A percentile compares a stretch with the other conserved stretches of the same genome.
Conservation (phyloP, 2,329 filamentous ascomycete species). For the Huntiella savannae region DNA sequence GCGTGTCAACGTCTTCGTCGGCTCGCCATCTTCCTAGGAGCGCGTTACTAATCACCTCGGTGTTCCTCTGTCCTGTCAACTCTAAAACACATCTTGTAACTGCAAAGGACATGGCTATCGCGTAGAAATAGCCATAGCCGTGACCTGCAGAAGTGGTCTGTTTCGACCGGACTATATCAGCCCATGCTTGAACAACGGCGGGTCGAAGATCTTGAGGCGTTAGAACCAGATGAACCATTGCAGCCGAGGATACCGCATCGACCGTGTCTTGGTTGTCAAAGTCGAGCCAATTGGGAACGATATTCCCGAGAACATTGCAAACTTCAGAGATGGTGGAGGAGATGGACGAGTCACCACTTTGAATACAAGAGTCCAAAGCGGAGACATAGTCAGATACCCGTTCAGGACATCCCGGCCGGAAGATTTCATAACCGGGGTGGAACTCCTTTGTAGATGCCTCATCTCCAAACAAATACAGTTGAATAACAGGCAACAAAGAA, state of each 20-base stretch:
- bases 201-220: slow-evolving; percentile 20
- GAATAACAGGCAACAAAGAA: slow-evolving; percentile 26
- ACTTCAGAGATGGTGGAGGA: background rate
- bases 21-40: slow-evolving; percentile 33
- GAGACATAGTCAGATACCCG: slow-evolving; percentile 11
- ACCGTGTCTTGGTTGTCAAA: slow-evolving; percentile 32
- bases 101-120: slow-evolving; percentile 31
- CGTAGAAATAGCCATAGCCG: slow-evolving; percentile 33
- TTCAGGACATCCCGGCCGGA: background rate
- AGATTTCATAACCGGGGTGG: slow-evolving; percentile 1
- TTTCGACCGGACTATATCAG: slow-evolving; percentile 21
- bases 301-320: background rate
- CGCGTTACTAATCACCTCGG: slow-evolving; percentile 23
- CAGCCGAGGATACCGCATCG: slow-evolving; percentile 30
- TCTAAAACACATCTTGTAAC: slow-evolving; percentile 15
- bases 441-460: background rate
- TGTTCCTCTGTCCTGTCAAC: slow-evolving; percentile 3
- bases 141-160: slow-evolving; percentile 20
- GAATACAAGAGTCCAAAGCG: slow-evolving; percentile 11
- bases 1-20: slow-evolving; percentile 31
- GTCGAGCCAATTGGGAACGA: slow-evolving; percentile 21
- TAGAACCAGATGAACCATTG: slow-evolving; percentile 30
- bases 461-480: background rate
- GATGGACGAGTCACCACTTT: background rate
- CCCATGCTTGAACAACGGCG: slow-evolving; percentile 28